Evolutionary conservation across 2,329 filamentous ascomycete genomes (phyloP), one percentile per base, ranked within the genome.

Genomic region (Allantophomopsis cytisporea): DNA sequence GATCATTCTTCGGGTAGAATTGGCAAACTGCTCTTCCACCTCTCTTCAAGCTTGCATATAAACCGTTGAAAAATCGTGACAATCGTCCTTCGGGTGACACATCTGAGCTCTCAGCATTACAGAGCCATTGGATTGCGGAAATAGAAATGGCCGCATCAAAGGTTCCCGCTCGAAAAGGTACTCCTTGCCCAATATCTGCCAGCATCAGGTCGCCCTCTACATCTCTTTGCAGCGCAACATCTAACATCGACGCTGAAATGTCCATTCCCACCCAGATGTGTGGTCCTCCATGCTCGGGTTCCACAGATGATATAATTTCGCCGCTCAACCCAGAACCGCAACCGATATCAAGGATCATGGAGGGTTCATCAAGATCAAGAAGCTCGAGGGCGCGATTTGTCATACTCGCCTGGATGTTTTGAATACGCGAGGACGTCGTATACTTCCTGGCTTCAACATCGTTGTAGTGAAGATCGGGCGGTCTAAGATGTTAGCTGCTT

Each of bases 181-280:
- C 76, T 2, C 91, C 91, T 55, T 98, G 91, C 0, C 91, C 91
- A 38, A 95, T 94, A 54, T 98, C 91, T 3, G 87, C 85, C 1
- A 98, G 74, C 51, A 98, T 69, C n/a, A 98, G 63, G 55, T 98
- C 91, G 2, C 91, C 91, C 44, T 94, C 87, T 0, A 91, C 85
- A 43, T 94, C 89, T 35, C 89, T 69, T 59, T 95, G 86, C 0
- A 98, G 69, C 1, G 91, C 91, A 35, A 95, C 75, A 48, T 91
- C 87, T n/a, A 98, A 69, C 91, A 98, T 98, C n/a, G 81, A 86
- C 0, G 85, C 80, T 4, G 83, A 86, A 17, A 98, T 80, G 57
- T 98, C 91, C 82, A 96, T 89, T 43, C 91, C 91, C n/a, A 96
- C 69, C 91, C 91, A 98, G 1, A 80, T 79, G 63, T 98, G 91